A percentile compares a stretch with the other conserved stretches of the same genome.
phyloP scores from a whole-genome alignment of 257 asterid genomes.

The Nicotiana obtusifolia region DNA sequence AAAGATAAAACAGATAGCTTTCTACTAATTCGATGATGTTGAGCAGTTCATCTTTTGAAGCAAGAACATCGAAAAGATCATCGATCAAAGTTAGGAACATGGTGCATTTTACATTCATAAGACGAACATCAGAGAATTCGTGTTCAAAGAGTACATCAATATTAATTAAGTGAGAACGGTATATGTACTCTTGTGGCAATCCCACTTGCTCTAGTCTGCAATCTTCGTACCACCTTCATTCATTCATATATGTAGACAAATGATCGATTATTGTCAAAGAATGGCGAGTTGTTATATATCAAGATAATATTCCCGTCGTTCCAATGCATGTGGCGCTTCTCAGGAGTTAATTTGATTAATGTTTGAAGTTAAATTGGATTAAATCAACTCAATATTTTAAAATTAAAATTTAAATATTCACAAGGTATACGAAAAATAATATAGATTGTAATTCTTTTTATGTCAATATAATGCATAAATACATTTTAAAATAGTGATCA shows the following conservation, averaged over 20 bases:
- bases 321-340: no score
- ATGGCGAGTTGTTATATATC: no score
- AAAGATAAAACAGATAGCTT: constrained; percentile 5
- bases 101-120: constrained; percentile 13
- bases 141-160: constrained; percentile 23
- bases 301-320: no score
- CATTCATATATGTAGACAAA: no score
- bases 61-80: constrained; percentile 36
- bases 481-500: no score
- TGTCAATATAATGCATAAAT: no score
- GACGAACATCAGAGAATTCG: constrained; percentile 31
- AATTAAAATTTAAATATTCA: no score
- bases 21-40: constrained; percentile 5
- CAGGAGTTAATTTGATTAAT: background rate
- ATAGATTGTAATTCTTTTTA: no score
- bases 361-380: background rate
- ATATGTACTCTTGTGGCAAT: constrained; percentile 17
- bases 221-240: constrained; percentile 35
- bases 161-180: constrained; percentile 17
- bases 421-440: no score
- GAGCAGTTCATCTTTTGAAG: constrained; percentile 25
- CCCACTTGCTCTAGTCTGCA: constrained; percentile 22
- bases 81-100: constrained; percentile 28
- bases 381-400: no score
- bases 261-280: no score